Base-by-base conservation (phyloP, 2,329 filamentous ascomycete genomes). In the Rosellinia necatrix region DNA sequence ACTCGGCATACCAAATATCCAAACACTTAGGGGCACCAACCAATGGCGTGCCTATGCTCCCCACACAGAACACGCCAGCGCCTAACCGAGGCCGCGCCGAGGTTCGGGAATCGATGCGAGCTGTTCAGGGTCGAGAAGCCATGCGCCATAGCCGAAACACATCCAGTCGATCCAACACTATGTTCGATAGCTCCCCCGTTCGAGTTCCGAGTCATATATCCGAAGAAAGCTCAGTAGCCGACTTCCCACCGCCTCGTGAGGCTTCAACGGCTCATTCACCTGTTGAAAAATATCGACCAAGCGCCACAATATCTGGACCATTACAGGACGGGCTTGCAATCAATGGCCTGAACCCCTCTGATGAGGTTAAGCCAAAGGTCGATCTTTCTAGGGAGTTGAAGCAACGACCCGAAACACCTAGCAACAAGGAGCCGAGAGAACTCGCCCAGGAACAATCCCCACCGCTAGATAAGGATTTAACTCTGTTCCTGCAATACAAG, bases 1-100 rank as follows among this genome's bases (percentile, higher is more conserved):
- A 97, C 71, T 97, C 94, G 2, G 90, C 92, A 49, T 99, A 97
- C 71, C 94, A 99, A 69, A 96, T 99, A 64, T 91, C 91, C 41
- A 97, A 97, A 70, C 92, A 96, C 67, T 79, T 97, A 2, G 93
- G 93, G 9, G 83, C 86, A 13, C 87, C 88, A 34, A 83, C 89
- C 13, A 92, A 87, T 72, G 91, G 90, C 17, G 88, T 97, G 13
- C 91, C 92, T 6, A 89, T 96, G 68, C 83, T 97, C 17, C 92
- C 93, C 22, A 80, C 90, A 24, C 91, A 96, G 69, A 91, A 87
- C 59, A 88, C 88, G 3, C 91, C 90, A 1, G 82, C 93, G 60
- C 92, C 92, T 4, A 96, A 96, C 69, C 83, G 92, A 59, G 91
- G 91, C 25, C 83, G 90, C 57, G 79, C 76, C 30, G 91, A 96